Percentiles rank a stretch among this genome's conserved stretches.
These are phyloP conservation scores for Carex cristatella DNA, from an alignment of 176 grass and related monocot genomes.

Conservation along the genomic window DNA sequence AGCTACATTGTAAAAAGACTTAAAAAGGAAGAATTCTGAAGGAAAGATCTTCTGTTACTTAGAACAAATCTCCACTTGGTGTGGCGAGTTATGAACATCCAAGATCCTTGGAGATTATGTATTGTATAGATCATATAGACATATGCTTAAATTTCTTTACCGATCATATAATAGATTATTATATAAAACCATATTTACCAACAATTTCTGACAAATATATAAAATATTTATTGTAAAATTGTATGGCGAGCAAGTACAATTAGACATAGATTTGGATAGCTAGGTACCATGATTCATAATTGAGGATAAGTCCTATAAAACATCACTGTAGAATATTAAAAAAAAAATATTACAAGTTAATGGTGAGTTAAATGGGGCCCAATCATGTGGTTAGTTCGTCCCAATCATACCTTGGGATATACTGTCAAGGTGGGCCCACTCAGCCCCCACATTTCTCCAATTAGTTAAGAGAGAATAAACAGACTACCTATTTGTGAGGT, in stretches of 20 bases:
- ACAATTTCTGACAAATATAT: not conserved
- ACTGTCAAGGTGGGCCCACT: constrained; percentile 2
- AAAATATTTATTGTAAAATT: not conserved
- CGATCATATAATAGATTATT: not conserved
- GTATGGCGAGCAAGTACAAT: not conserved
- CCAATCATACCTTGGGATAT: not conserved
- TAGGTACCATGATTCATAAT: not conserved
- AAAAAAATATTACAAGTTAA: not conserved
- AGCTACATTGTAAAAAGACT: not conserved
- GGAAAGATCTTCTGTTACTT: not conserved
- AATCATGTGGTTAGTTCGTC: constrained; percentile 17
- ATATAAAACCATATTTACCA: not conserved
- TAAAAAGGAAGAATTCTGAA: not conserved
- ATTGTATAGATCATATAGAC: not conserved
- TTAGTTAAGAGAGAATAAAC: not conserved
- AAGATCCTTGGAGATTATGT: not conserved
- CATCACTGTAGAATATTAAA: not conserved
- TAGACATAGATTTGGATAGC: not conserved
- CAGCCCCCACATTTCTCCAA: not conserved
- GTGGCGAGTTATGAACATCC: not conserved
- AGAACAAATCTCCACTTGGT: not conserved
- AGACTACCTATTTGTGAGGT: not conserved
- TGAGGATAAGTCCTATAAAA: not conserved
- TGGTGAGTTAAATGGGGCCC: not conserved
- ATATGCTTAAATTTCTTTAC: not conserved